Percentiles rank a stretch among this genome's conserved stretches.
phyloP scores from a whole-genome alignment of 345 rosid species.

The Eucalyptus melliodora region DNA sequence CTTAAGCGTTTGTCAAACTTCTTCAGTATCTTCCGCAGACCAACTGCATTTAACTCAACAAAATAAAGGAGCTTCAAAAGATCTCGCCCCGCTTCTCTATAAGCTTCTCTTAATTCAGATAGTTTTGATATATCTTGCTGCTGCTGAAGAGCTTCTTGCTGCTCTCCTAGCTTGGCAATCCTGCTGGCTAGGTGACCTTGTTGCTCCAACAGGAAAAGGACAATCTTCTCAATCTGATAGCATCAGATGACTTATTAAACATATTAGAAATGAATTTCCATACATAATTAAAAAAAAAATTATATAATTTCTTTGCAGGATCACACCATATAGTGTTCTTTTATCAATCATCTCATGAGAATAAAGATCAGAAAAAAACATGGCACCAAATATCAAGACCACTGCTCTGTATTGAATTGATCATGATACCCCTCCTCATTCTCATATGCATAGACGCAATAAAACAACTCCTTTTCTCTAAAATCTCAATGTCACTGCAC shows the following conservation, averaged over 20 bases:
- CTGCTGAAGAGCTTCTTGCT: constrained; percentile 48
- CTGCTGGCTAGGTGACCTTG: constrained; percentile 81
- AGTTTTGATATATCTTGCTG: constrained; percentile 55
- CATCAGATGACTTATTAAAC: background rate
- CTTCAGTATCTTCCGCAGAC: constrained; percentile 92
- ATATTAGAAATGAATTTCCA: background rate
- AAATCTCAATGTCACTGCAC: background rate
- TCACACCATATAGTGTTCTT: background rate
- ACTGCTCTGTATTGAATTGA: background rate
- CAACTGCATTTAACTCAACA: constrained; percentile 91
- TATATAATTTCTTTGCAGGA: background rate
- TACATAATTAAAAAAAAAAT: background rate
- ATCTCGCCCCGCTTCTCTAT: constrained; percentile 65
- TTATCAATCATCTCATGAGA: background rate
- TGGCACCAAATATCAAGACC: background rate
- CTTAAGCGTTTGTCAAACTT: constrained; percentile 97
- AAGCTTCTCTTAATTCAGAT: constrained; percentile 51
- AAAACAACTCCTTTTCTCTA: background rate
- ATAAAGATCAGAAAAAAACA: background rate
- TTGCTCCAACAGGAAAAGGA: constrained; percentile 92
- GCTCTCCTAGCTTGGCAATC: constrained; percentile 51
- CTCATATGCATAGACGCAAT: background rate
- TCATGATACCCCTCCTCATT: background rate
- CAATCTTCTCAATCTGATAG: constrained; percentile 90
- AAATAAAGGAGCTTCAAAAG: constrained; percentile 79